phyloP scores from a whole-genome alignment of 768 basidiomycete species.

The Terana coerulea region DNA sequence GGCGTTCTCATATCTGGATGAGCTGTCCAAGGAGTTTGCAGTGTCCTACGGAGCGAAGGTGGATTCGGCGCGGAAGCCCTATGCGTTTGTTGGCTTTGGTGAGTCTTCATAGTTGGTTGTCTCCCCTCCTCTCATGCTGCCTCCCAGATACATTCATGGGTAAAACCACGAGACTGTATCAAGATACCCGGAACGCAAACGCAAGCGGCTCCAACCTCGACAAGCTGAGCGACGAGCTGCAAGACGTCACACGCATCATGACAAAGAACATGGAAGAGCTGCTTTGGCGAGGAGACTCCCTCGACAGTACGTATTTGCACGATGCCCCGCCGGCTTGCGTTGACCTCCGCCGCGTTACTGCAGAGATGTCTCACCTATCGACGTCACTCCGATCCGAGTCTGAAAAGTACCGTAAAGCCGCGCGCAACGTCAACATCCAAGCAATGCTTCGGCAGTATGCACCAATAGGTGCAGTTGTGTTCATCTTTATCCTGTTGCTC shows the following conservation, averaged over 20 bases:
- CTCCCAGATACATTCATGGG: constrained; percentile 94
- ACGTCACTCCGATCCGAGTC: constrained; percentile 93
- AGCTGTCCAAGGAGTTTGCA: constrained; percentile 94
- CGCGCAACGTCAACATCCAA: constrained; percentile 89
- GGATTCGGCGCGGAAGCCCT: constrained; percentile 90
- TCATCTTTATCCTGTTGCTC: constrained; percentile 74
- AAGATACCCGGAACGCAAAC: constrained; percentile 84
- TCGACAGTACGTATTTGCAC: constrained; percentile 68
- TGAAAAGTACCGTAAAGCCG: constrained; percentile 95
- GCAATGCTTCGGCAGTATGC: constrained; percentile 96
- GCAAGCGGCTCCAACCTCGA: constrained; percentile 65
- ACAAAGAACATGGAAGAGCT: constrained; percentile 99
- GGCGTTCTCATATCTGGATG: constrained; percentile 96
- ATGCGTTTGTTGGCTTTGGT: constrained; percentile 99
- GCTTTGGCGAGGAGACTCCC: constrained; percentile 94
- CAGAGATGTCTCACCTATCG: constrained; percentile 97
- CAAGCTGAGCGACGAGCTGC: constrained; percentile 90
- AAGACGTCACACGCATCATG: constrained; percentile 99
- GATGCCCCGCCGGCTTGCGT: not conserved
- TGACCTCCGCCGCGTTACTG: not conserved
- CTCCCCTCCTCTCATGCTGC: constrained; percentile 5
- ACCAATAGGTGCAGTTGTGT: constrained; percentile 76
- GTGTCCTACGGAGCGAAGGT: constrained; percentile 92
- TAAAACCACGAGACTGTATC: constrained; percentile 93
- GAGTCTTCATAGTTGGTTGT: constrained; percentile 27